Evolutionary conservation across 2,329 filamentous ascomycete genomes (phyloP).

Genomic region (Fusarium longipes): DNA sequence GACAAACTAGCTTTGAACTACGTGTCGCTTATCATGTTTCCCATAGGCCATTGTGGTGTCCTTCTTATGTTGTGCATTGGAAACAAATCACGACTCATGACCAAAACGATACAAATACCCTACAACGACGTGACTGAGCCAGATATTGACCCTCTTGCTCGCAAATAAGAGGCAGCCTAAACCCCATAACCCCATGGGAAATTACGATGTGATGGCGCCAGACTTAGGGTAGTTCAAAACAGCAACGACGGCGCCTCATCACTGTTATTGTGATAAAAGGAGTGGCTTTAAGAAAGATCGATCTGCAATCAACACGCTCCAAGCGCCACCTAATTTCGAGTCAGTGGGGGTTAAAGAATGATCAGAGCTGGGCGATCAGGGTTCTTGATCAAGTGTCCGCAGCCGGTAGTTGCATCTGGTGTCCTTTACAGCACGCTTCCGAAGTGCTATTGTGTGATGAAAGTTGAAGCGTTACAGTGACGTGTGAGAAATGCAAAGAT

Average conservation of each 20-base stretch:
- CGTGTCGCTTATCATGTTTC: neutral
- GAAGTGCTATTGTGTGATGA: conserved; percentile 5
- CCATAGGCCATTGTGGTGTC: neutral
- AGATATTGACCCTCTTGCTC: neutral
- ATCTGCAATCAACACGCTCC: conserved; percentile 20
- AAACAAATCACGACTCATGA: neutral
- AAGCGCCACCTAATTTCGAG: conserved; percentile 41
- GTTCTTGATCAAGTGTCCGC: conserved; percentile 1
- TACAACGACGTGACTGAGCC: neutral
- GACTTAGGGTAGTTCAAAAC: conserved; percentile 1
- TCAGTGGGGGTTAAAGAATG: conserved; percentile 12
- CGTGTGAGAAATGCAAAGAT: conserved; percentile 14
- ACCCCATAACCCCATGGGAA: conserved; percentile 4
- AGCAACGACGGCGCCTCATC: conserved; percentile 5
- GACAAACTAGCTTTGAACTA: neutral
- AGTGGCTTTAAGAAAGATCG: conserved; percentile 15
- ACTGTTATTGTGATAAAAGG: neutral
- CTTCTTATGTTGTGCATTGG: neutral
- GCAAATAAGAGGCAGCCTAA: conserved; percentile 15
- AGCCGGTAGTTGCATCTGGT: conserved; percentile 1
- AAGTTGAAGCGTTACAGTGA: conserved; percentile 4
- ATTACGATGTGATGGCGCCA: conserved; percentile 28
- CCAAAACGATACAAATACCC: conserved; percentile 22
- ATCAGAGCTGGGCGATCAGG: conserved; percentile 7
- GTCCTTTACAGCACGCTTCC: conserved; percentile 4